phyloP scores from a whole-genome alignment of 441 rosid species.

The Euphorbia schlechtendalii region DNA sequence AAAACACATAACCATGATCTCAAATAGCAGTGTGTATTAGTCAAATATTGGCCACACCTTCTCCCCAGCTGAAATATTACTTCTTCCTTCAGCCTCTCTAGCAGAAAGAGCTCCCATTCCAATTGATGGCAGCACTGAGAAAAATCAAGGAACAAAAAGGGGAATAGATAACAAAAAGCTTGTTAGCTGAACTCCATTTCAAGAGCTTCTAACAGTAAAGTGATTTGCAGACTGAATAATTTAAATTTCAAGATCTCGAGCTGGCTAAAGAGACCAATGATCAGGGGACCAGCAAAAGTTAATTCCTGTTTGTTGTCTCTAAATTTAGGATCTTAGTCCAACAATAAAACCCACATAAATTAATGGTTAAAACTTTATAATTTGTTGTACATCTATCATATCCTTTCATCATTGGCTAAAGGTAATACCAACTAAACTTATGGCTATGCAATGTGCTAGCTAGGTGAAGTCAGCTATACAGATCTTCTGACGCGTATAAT shows the following conservation, averaged over 20 bases:
- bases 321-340: not conserved
- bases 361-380: not conserved
- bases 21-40: not conserved
- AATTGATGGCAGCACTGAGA: slow-evolving; percentile 70
- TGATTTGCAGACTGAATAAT: not conserved
- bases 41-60: slow-evolving; percentile 42
- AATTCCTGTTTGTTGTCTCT: slow-evolving; percentile 1
- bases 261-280: not conserved
- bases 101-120: slow-evolving; percentile 89
- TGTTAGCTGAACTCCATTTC: not conserved
- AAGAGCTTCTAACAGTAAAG: not conserved
- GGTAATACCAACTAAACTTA: not conserved
- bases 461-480: too few species aligned
- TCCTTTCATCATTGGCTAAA: slow-evolving; percentile 5
- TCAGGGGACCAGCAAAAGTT: not conserved
- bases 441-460: too few species aligned
- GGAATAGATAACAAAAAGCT: slow-evolving; percentile 12
- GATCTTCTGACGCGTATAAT: too few species aligned
- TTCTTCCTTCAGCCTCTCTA: slow-evolving; percentile 97
- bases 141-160: slow-evolving; percentile 21
- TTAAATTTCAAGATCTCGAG: slow-evolving; percentile 3
- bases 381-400: slow-evolving; percentile 5
- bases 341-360: not conserved
- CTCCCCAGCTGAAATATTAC: slow-evolving; percentile 70
- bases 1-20: not conserved